A percentile compares a stretch with the other conserved stretches of the same genome.
Evolutionary conservation across 108 stramenopile species (phyloP).

Genomic region (Conticribra weissflogii): DNA sequence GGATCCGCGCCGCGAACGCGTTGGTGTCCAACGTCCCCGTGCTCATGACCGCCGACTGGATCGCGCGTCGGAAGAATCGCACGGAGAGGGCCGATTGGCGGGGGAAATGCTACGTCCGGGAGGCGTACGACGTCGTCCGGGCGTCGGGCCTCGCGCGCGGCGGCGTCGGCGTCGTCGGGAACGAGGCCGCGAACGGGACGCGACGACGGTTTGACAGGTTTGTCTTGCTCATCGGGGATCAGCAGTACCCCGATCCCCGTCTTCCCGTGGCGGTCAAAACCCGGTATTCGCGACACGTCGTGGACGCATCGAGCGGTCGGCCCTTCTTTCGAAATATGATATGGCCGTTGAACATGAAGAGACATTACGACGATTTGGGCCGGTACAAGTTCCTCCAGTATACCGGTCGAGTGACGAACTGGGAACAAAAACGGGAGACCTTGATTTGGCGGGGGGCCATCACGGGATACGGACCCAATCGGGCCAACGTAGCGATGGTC

Average conservation of each 20-base stretch:
- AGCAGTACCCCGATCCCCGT: not conserved
- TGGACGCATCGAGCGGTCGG: not conserved
- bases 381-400: constrained; percentile 1
- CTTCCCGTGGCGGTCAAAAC: constrained; percentile 13
- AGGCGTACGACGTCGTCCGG: too few species aligned
- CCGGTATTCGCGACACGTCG: not conserved
- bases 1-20: not conserved
- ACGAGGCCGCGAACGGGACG: too few species aligned
- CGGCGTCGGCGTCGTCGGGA: too few species aligned
- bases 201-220: too few species aligned
- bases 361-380: not conserved
- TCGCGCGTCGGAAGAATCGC: not conserved
- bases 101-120: not conserved
- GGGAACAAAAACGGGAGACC: not conserved
- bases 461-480: constrained; percentile 1
- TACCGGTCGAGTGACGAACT: not conserved
- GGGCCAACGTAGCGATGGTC: too few species aligned
- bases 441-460: constrained; percentile 16
- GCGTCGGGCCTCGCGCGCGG: too few species aligned
- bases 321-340: not conserved
- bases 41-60: not conserved
- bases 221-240: not conserved
- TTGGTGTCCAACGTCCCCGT: not conserved
- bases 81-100: not conserved
- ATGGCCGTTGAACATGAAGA: constrained; percentile 7